Evolutionary conservation across 1,284 basidiomycete species (phyloP).

Genomic region (Veloboletus limbatus): DNA sequence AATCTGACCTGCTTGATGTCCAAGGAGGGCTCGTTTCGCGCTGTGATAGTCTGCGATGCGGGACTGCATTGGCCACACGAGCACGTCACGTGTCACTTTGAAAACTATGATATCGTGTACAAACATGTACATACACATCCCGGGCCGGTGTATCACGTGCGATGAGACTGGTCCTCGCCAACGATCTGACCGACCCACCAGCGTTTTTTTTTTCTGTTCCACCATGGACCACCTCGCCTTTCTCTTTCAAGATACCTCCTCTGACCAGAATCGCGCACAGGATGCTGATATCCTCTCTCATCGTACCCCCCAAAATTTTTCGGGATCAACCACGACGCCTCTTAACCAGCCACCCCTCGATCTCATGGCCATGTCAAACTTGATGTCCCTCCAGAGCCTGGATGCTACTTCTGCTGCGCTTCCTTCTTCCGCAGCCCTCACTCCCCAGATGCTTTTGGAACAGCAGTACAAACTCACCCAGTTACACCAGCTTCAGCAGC

Average conservation of each 20-base stretch:
- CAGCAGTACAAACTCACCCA: conserved; percentile 71
- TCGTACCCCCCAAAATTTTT: conserved; percentile 15
- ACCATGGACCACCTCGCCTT: conserved; percentile 40
- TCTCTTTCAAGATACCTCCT: conserved; percentile 44
- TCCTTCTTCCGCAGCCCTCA: conserved; percentile 27
- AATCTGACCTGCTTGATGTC: conserved; percentile 50
- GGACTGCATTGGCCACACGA: conserved; percentile 5
- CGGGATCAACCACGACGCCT: conserved; percentile 19
- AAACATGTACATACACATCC: conserved; percentile 19
- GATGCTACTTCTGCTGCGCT: conserved; percentile 24
- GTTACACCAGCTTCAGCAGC: conserved; percentile 72
- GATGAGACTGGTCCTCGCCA: no score
- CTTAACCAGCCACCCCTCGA: conserved; percentile 38
- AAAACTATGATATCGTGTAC: no score
- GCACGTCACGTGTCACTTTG: no score
- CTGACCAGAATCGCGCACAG: conserved; percentile 24
- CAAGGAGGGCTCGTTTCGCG: conserved; percentile 55
- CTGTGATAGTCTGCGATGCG: conserved; percentile 51
- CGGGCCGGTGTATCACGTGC: conserved; percentile 13
- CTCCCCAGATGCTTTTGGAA: conserved; percentile 47
- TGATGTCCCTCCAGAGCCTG: conserved; percentile 44
- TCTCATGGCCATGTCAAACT: conserved; percentile 43
- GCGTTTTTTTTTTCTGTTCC: conserved; percentile 6
- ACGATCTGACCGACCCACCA: no score
- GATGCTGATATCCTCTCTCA: conserved; percentile 17